A percentile compares a stretch with the other conserved stretches of the same genome.
These are phyloP conservation scores for Stephanodiscus minutulus DNA, from an alignment of 108 stramenopile genomes.

Conservation along the genomic window DNA sequence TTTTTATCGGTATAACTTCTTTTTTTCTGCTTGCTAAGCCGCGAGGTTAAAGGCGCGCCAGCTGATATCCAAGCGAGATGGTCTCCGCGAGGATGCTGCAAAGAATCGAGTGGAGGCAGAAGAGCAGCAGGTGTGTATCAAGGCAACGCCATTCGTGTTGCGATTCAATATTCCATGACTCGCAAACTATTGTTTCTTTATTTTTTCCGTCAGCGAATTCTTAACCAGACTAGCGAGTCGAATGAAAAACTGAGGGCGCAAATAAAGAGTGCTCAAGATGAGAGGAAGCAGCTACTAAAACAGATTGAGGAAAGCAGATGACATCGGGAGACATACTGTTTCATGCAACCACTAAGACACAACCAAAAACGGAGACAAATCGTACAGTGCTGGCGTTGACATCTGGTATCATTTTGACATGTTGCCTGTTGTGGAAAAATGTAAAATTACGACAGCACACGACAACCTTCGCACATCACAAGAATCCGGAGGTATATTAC, in stretches of 20 bases:
- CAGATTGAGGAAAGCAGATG: slow-evolving; percentile 19
- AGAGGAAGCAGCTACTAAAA: slow-evolving; percentile 13
- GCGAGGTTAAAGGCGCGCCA: slow-evolving; percentile 20
- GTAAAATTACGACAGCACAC: too few species aligned
- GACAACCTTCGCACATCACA: too few species aligned
- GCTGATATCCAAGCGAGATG: slow-evolving; percentile 31
- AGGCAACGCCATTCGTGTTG: background rate
- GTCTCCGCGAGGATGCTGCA: slow-evolving; percentile 11
- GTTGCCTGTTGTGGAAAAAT: too few species aligned
- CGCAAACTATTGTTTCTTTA: background rate
- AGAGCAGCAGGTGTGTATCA: slow-evolving; percentile 34
- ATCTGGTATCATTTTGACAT: too few species aligned
- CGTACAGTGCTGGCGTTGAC: too few species aligned
- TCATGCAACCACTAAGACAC: background rate
- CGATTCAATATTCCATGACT: background rate
- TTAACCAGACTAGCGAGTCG: slow-evolving; percentile 24
- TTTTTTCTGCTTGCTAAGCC: background rate
- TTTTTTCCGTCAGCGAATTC: background rate
- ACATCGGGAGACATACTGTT: background rate
- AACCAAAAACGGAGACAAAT: too few species aligned
- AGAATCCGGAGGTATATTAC: too few species aligned
- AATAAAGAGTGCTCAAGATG: slow-evolving; percentile 24
- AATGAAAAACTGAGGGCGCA: slow-evolving; percentile 23
- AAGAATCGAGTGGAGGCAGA: slow-evolving; percentile 16
- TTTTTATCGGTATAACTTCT: too few species aligned